Evolutionary conservation across 1,284 basidiomycete genomes (phyloP).

Genomic region (Vanrija sp.): DNA sequence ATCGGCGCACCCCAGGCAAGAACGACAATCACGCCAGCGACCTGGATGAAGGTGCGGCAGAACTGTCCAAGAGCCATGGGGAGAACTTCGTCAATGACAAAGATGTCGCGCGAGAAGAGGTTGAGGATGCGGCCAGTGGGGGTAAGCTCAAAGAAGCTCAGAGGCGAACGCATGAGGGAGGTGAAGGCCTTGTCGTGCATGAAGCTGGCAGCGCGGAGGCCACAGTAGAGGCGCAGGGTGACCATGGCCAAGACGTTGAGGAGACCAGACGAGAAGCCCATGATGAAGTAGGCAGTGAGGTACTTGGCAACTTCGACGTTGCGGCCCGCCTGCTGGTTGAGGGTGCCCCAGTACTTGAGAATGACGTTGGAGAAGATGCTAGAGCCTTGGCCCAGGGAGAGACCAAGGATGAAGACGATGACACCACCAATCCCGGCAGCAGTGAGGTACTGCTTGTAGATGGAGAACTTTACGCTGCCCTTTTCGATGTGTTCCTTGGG

Average conservation of each 20-base stretch:
- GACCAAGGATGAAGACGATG: constrained; percentile 60
- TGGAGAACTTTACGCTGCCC: constrained; percentile 71
- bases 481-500: constrained; percentile 76
- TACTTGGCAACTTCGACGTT: constrained; percentile 49
- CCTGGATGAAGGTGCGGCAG: constrained; percentile 58
- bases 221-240: constrained; percentile 73
- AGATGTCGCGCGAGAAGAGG: constrained; percentile 86
- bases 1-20: constrained; percentile 75
- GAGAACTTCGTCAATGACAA: constrained; percentile 81
- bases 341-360: constrained; percentile 73
- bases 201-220: constrained; percentile 66
- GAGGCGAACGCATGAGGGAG: constrained; percentile 73
- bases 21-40: constrained; percentile 69
- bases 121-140: constrained; percentile 61
- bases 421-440: constrained; percentile 75
- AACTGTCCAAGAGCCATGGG: constrained; percentile 66
- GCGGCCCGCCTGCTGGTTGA: constrained; percentile 65
- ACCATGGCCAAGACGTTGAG: constrained; percentile 59
- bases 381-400: constrained; percentile 52
- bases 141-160: constrained; percentile 83
- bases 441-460: constrained; percentile 74
- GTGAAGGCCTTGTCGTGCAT: constrained; percentile 64
- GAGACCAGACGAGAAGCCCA: constrained; percentile 56
- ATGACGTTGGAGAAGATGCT: constrained; percentile 61
- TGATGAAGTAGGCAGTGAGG: constrained; percentile 44